phyloP scores from a whole-genome alignment of 805 yeast genomes.

The Zygoascus tannicola region DNA sequence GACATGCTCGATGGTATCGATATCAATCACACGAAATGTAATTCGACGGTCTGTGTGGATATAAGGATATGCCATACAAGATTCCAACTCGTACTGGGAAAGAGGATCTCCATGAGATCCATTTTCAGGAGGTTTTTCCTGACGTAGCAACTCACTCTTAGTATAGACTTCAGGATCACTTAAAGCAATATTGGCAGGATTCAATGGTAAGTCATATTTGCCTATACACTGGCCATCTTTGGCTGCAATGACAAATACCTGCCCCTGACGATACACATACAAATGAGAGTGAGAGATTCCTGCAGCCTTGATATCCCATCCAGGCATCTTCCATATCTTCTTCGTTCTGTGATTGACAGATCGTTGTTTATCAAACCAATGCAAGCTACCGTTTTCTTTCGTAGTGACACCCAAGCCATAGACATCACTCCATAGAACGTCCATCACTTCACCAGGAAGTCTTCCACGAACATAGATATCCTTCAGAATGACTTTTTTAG shows the following conservation, averaged over 20 bases:
- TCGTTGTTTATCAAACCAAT: constrained; percentile 40
- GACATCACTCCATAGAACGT: constrained; percentile 44
- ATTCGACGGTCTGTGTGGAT: constrained; percentile 20
- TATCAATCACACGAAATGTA: constrained; percentile 5
- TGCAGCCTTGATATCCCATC: too few species aligned
- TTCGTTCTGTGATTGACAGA: constrained; percentile 13
- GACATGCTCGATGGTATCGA: background rate
- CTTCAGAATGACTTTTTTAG: constrained; percentile 41
- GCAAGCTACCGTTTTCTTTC: constrained; percentile 47
- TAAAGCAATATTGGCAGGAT: constrained; percentile 11
- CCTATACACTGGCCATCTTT: constrained; percentile 20
- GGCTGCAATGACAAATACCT: constrained; percentile 12
- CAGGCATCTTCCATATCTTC: constrained; percentile 20
- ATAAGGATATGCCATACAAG: constrained; percentile 21
- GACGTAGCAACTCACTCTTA: too few species aligned
- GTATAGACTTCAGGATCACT: background rate
- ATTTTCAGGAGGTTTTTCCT: too few species aligned
- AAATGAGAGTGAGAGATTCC: constrained; percentile 12
- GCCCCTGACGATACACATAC: constrained; percentile 8
- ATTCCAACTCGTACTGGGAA: constrained; percentile 20
- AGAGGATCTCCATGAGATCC: constrained; percentile 12
- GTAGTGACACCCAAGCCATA: constrained; percentile 46
- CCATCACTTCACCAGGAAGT: constrained; percentile 44
- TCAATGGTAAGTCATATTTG: constrained; percentile 36
- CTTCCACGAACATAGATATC: constrained; percentile 57